Base-by-base conservation (phyloP, 1,139 yeast species). In the Martiniozyma asiatica region DNA sequence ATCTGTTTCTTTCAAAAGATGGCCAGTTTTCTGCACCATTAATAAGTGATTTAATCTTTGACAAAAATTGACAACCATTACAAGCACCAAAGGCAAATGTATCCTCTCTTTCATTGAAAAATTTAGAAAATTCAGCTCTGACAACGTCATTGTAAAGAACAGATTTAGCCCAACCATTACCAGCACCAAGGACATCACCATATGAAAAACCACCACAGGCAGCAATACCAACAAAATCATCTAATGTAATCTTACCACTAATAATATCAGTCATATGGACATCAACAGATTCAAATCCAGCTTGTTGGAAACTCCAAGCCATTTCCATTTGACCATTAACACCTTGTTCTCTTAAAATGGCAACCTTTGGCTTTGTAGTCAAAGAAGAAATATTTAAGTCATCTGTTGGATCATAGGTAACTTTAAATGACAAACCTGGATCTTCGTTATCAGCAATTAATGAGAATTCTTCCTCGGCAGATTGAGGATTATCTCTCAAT, bases 191-290 rank as follows among this genome's bases (percentile, higher is more conserved):
- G 28, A 92, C 99, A 58, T 92, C 99, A 66, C 99, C 99, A 51
- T 87, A 92, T 2, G 97, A 85, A 65, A 92, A 92, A 18, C 99
- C 99, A 59, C 99, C 99, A 61, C 98, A 92, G 5, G 98, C 98
- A 33, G 97, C 98, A 35, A 92, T 49, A 39, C 99, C 99, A 29
- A 78, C 84, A 56, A 89, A 92, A 29, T 73, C 77, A 46, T 71
- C 75, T 43, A 92, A 65, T n/a, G 73, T 56, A 24, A 79, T 77
- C 45, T 63, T 65, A 25, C 94, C 94, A 24, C 67, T 59, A 41
- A 87, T 62, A 36, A 92, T 69, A 54, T 92, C 99, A 11, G 94
- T 73, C 98, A 92, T 89, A 53, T 93, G 97, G 25, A 92, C 94
- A 58, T 92, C 99, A 37, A 82, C 74, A 11, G 85, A 72, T 20